These are phyloP conservation scores for Neurospora sp. DNA, from an alignment of 495 filamentous ascomycete species.

Conservation along the genomic window DNA sequence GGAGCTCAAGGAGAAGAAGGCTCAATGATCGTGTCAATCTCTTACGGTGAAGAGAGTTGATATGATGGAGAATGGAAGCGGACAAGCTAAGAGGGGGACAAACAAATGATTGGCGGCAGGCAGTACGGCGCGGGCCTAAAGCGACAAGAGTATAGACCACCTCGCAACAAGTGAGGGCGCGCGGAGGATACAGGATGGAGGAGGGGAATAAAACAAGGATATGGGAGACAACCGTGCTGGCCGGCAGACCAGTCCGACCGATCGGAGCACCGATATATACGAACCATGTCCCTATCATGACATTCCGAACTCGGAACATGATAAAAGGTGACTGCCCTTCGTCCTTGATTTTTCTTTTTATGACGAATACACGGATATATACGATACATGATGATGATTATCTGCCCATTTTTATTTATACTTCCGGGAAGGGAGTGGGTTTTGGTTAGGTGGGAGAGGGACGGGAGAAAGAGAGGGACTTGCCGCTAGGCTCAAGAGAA, in stretches of 20 bases:
- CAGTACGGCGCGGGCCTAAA: not conserved
- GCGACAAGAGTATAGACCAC: not conserved
- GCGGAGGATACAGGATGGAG: not conserved
- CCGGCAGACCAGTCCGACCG: not conserved
- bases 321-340: not conserved
- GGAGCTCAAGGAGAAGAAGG: constrained; percentile 17
- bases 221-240: not conserved
- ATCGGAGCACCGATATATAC: not conserved
- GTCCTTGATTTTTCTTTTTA: not conserved
- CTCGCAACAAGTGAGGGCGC: not conserved
- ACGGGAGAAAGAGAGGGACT: not conserved
- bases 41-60: not conserved
- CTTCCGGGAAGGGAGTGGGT: not conserved
- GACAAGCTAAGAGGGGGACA: not conserved
- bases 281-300: not conserved
- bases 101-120: not conserved
- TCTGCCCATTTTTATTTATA: not conserved
- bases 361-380: not conserved
- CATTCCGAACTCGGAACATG: not conserved
- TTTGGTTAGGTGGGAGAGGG: not conserved
- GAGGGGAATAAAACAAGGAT: not conserved
- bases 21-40: constrained; percentile 7
- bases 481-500: not conserved
- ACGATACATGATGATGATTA: not conserved
- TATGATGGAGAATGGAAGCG: not conserved